Conservation (phyloP, 1,139 yeast genomes). For the Candida sp. region DNA sequence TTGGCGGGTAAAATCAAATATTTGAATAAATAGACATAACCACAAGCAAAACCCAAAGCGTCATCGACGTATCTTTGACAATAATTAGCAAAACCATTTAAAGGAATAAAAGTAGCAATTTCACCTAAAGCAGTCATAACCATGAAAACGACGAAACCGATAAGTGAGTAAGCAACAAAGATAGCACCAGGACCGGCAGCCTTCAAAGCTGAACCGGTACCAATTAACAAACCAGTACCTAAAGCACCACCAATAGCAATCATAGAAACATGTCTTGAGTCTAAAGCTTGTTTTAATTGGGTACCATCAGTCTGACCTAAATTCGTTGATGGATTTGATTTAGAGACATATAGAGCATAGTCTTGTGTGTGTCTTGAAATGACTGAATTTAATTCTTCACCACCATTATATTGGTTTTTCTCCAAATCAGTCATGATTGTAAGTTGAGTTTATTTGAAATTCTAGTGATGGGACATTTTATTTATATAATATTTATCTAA, state of each 20-base stretch:
- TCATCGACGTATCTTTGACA: conserved; percentile 67
- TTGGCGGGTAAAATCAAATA: conserved; percentile 68
- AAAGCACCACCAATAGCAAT: conserved; percentile 56
- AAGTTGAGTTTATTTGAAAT: background rate
- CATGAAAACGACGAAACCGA: conserved; percentile 63
- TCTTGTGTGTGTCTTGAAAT: conserved; percentile 44
- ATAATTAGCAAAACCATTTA: conserved; percentile 72
- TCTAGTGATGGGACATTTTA: background rate
- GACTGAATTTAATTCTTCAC: conserved; percentile 9
- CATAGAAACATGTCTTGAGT: conserved; percentile 75
- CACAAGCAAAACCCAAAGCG: conserved; percentile 73
- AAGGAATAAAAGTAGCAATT: conserved; percentile 69
- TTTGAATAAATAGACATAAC: conserved; percentile 56
- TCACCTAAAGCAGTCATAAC: conserved; percentile 75
- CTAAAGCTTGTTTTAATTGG: conserved; percentile 55
- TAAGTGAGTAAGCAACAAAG: conserved; percentile 55
- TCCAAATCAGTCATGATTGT: conserved; percentile 1
- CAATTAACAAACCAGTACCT: conserved; percentile 70
- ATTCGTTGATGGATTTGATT: conserved; percentile 37
- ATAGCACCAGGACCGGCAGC: conserved; percentile 71
- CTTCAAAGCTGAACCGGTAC: conserved; percentile 63
- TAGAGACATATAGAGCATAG: conserved; percentile 44
- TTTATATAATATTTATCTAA: too few species aligned
- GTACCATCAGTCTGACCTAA: conserved; percentile 43
- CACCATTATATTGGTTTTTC: background rate